A percentile compares a stretch with the other conserved stretches of the same genome.
These are phyloP conservation scores for Dendrobium officinale DNA, from an alignment of 106 monocot species.

Conservation along the genomic window DNA sequence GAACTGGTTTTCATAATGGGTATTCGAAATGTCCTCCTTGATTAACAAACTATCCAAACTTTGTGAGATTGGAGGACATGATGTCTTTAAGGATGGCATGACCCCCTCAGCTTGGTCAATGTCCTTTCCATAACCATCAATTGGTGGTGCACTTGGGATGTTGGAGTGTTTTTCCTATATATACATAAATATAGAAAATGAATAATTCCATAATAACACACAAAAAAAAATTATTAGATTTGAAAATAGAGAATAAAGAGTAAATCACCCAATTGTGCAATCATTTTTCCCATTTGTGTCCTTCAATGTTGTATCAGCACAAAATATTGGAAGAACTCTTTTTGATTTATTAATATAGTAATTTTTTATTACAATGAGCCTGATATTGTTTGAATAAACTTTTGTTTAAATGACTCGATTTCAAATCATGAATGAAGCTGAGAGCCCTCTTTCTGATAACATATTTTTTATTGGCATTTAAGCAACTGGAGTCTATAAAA, in stretches of 20 bases:
- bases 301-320: too few species aligned
- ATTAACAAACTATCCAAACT: constrained; percentile 19
- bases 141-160: constrained; percentile 87
- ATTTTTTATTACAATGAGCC: too few species aligned
- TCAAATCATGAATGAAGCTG: too few species aligned
- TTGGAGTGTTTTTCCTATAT: constrained; percentile 30
- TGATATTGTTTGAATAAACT: too few species aligned
- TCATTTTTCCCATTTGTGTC: too few species aligned
- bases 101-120: constrained; percentile 27
- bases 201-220: not conserved
- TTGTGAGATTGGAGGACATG: constrained; percentile 1
- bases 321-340: too few species aligned
- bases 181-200: not conserved
- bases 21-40: not conserved
- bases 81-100: constrained; percentile 14
- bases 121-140: constrained; percentile 40
- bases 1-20: constrained; percentile 31
- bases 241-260: not conserved
- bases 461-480: too few species aligned
- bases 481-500: too few species aligned
- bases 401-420: too few species aligned
- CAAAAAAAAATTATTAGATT: not conserved
- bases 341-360: too few species aligned
- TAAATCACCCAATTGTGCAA: too few species aligned
- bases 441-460: too few species aligned